Conservation (phyloP, 306 rosid species). For the Morella rubra region DNA sequence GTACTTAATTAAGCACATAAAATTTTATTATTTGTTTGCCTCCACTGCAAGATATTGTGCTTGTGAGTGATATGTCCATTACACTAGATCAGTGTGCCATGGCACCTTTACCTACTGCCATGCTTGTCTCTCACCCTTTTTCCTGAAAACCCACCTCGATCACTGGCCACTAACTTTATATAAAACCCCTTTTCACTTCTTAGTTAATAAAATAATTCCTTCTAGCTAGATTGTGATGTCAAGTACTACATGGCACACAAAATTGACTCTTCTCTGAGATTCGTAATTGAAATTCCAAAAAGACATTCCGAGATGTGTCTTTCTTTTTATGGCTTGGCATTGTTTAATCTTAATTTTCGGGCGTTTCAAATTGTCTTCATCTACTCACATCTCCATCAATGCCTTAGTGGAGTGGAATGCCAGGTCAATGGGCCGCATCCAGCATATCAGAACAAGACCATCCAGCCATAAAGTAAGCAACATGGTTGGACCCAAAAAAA, state of each 20-base stretch:
- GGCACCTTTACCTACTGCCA: constrained; percentile 53
- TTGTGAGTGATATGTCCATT: constrained; percentile 72
- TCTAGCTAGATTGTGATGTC: constrained; percentile 57
- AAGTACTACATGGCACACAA: constrained; percentile 44
- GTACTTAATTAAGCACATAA: neutral
- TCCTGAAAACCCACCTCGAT: neutral
- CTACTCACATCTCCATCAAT: constrained; percentile 72
- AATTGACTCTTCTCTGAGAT: constrained; percentile 30
- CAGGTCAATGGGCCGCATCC: constrained; percentile 55
- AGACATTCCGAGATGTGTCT: constrained; percentile 47
- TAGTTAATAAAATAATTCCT: constrained; percentile 32
- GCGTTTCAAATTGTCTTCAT: constrained; percentile 56
- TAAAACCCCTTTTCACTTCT: neutral
- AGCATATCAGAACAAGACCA: constrained; percentile 25
- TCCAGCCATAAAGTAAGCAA: constrained; percentile 26
- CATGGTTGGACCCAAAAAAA: constrained; percentile 25
- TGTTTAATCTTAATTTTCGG: constrained; percentile 20
- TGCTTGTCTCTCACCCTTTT: neutral
- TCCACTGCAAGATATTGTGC: constrained; percentile 5
- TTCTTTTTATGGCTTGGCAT: constrained; percentile 33
- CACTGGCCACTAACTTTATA: neutral
- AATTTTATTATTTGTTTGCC: constrained; percentile 17
- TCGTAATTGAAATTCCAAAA: constrained; percentile 32
- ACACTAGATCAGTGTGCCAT: constrained; percentile 33
- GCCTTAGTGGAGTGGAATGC: constrained; percentile 65